A percentile compares a stretch with the other conserved stretches of the same genome.
Evolutionary conservation across 352 stramenopile species (phyloP).

Genomic region (Aphanomyces euteiches): DNA sequence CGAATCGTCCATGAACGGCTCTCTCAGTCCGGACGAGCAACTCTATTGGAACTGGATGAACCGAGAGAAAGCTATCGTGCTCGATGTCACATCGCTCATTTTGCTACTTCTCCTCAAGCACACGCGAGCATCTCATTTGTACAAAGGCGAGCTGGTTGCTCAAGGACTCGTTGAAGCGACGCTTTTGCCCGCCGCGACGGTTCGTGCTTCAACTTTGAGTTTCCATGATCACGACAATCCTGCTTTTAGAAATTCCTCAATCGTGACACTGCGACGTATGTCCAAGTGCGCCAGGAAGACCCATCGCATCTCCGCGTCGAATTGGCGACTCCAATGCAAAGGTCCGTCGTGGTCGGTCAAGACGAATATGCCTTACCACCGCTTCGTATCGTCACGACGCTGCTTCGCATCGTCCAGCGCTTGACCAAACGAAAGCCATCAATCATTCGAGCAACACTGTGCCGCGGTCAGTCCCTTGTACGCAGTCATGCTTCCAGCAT

Average conservation of each 20-base stretch:
- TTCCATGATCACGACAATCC: too few species aligned
- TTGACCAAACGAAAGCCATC: constrained; percentile 82
- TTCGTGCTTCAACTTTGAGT: not conserved
- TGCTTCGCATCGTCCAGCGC: constrained; percentile 74
- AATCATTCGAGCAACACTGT: constrained; percentile 78
- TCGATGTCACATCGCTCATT: constrained; percentile 62
- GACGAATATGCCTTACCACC: constrained; percentile 66
- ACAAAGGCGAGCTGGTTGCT: constrained; percentile 76
- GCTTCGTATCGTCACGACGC: constrained; percentile 69
- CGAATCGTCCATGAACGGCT: not conserved
- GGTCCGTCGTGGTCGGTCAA: constrained; percentile 61
- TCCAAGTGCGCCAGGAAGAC: constrained; percentile 52
- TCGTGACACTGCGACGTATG: constrained; percentile 73
- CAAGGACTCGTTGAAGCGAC: constrained; percentile 79
- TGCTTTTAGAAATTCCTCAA: constrained; percentile 71
- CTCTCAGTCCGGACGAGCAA: constrained; percentile 40
- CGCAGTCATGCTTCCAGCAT: constrained; percentile 26
- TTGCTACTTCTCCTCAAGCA: constrained; percentile 76
- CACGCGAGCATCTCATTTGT: constrained; percentile 62
- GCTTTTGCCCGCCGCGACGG: constrained; percentile 57
- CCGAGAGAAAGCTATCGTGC: constrained; percentile 70
- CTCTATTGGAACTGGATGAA: constrained; percentile 81
- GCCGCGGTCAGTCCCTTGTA: constrained; percentile 67
- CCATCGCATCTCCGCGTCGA: constrained; percentile 54
- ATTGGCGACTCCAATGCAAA: constrained; percentile 44